Base-by-base conservation (phyloP, 768 basidiomycete species). In the Clavulina sp. region DNA sequence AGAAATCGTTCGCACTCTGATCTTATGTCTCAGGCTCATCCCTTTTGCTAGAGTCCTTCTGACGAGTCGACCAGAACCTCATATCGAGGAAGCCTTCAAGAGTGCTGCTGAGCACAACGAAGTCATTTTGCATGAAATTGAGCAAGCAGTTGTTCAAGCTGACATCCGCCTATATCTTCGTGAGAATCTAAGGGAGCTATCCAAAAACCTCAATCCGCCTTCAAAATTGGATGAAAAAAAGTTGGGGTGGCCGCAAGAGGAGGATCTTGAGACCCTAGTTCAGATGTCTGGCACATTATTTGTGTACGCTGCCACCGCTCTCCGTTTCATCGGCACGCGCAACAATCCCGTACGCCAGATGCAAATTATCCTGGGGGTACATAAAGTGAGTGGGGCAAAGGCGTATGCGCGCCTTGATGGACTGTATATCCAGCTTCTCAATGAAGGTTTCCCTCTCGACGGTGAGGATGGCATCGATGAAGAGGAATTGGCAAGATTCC, bases 31-130 rank as follows among this genome's bases (percentile, higher is more conserved):
- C 24, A 13, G 13, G 9, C 16, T 9, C 13, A 46, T 46, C 24
- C 43, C 43, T 18, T 9, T 9, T 38, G 16, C 32, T 29, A 9
- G 34, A 16, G n/a, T 49, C 18, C 24, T 49, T 29, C 32, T 49
- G 9, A 2, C 48, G n/a, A 59, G 62, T 9, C 63, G 64, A 6
- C 62, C 64, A 16, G 60, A 63, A 36, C 33, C 31, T 2, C 65
- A 65, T 34, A 60, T 68, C 26, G 32, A 21, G 16, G 19, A 21
- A n/a, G 41, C 29, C 4, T 52, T 54, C 53, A 19, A 36, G 7
- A 16, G 28, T 3, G 36, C 38, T 5, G 19, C 23, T 16, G 30
- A 30, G n/a, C 46, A 48, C 2, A n/a, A 29, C 3, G 32, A 41
- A 34, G 24, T n/a, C 40, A 38, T 54, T 23, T 33, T 54, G 4